Conservation (phyloP, 345 rosid genomes). For the Turnera subulata region DNA sequence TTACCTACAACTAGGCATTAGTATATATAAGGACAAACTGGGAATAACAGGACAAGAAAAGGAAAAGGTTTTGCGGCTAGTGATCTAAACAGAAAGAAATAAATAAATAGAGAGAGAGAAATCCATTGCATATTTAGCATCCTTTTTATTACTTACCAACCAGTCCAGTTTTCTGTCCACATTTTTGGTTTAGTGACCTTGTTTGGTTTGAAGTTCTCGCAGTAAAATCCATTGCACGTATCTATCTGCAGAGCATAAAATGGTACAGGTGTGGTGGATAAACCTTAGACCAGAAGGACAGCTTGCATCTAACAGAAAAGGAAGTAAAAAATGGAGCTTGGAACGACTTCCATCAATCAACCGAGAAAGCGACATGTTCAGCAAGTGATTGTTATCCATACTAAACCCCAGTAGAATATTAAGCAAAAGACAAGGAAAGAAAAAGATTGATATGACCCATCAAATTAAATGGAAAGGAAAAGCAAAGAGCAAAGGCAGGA, state of each 20-base stretch:
- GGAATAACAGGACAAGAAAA: too few relatives aligned
- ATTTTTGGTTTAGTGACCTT: constrained; percentile 36
- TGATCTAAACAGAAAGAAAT: too few relatives aligned
- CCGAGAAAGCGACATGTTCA: neutral
- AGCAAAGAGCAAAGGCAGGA: neutral
- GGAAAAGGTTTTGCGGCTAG: too few relatives aligned
- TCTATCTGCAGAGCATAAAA: constrained; percentile 21
- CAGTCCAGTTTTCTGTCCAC: constrained; percentile 44
- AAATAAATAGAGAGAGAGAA: too few relatives aligned
- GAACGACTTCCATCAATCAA: neutral
- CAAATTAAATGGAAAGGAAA: constrained; percentile 2
- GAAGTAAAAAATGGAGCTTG: neutral
- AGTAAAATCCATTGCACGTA: constrained; percentile 46
- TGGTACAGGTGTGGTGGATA: neutral
- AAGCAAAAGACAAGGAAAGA: constrained; percentile 1
- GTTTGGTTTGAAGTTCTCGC: constrained; percentile 39
- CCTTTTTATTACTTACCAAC: constrained; percentile 22
- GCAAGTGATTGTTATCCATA: neutral
- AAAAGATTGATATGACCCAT: constrained; percentile 8
- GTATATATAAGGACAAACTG: too few relatives aligned
- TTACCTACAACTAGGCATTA: too few relatives aligned
- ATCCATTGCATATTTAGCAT: neutral
- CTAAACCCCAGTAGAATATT: neutral
- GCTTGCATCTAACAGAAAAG: neutral
- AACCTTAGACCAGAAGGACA: neutral